Evolutionary conservation across 1,284 basidiomycete species (phyloP).

Genomic region (Ceratobasidium sp.): DNA sequence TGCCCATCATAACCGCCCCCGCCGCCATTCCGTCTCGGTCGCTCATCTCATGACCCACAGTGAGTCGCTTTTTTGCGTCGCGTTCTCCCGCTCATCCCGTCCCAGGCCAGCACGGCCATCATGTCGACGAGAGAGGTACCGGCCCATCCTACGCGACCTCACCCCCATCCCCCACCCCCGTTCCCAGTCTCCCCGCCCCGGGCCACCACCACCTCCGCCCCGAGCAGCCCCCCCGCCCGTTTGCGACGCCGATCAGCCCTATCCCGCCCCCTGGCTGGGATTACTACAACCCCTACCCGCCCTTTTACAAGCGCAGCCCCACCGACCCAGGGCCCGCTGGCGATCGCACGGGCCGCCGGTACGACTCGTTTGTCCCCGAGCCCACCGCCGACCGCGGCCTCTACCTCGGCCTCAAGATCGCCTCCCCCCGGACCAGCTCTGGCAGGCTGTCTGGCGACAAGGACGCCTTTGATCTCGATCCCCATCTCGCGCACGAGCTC

Average conservation of each 20-base stretch:
- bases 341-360: constrained; percentile 14
- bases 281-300: constrained; percentile 12
- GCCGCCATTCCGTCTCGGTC: constrained; percentile 30
- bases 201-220: constrained; percentile 31
- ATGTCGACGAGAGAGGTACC: not conserved
- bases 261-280: constrained; percentile 15
- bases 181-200: constrained; percentile 4
- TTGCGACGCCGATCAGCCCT: constrained; percentile 37
- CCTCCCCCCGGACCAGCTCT: constrained; percentile 18
- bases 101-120: constrained; percentile 9
- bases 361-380: constrained; percentile 42
- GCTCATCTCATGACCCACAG: constrained; percentile 30
- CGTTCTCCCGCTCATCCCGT: not conserved
- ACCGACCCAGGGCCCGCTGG: constrained; percentile 2
- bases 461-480: constrained; percentile 57
- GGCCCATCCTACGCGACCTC: constrained; percentile 25
- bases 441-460: constrained; percentile 37
- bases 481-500: constrained; percentile 69
- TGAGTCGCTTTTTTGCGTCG: not conserved
- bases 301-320: constrained; percentile 1
- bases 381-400: constrained; percentile 19
- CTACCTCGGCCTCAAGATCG: constrained; percentile 34
- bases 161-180: constrained; percentile 15
- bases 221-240: constrained; percentile 34
- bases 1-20: constrained; percentile 17